A percentile compares a stretch with the other conserved stretches of the same genome.
phyloP scores from a whole-genome alignment of 768 basidiomycete genomes.

The Amanita molliuscula region DNA sequence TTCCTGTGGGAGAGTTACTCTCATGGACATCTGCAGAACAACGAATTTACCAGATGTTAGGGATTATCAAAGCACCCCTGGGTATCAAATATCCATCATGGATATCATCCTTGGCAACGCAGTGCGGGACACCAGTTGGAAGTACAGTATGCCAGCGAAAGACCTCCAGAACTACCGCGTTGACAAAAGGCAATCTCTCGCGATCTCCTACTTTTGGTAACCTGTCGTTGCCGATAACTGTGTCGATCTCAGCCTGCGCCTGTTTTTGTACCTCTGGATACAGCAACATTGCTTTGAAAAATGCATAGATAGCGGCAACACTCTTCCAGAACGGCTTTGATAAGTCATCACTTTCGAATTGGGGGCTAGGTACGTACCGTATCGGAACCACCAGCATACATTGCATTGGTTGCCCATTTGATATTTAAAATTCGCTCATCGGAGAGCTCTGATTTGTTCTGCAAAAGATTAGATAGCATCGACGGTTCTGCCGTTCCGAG shows the following conservation, averaged over 20 bases:
- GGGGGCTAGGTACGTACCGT: neutral
- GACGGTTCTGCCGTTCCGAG: conserved; percentile 23
- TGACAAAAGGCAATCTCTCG: conserved; percentile 28
- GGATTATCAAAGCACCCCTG: conserved; percentile 25
- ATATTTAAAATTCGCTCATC: conserved; percentile 25
- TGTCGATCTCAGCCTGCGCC: conserved; percentile 34
- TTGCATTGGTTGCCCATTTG: conserved; percentile 34
- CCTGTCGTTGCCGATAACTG: conserved; percentile 27
- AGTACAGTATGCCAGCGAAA: conserved; percentile 23
- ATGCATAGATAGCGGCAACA: conserved; percentile 24
- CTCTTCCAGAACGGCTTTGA: conserved; percentile 17
- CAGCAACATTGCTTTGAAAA: conserved; percentile 29
- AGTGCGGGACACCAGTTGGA: conserved; percentile 26
- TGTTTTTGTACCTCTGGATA: conserved; percentile 27
- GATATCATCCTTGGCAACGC: conserved; percentile 30
- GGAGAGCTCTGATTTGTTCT: conserved; percentile 16
- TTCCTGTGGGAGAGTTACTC: conserved; percentile 16
- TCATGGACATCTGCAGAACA: neutral
- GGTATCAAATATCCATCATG: conserved; percentile 34
- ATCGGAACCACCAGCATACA: conserved; percentile 39
- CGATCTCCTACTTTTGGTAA: conserved; percentile 30
- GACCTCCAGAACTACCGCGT: conserved; percentile 27
- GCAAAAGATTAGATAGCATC: conserved; percentile 22
- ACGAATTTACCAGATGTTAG: conserved; percentile 21
- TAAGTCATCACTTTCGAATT: neutral